Conservation (phyloP, 2,329 filamentous ascomycete genomes). For the Periconia digitata region DNA sequence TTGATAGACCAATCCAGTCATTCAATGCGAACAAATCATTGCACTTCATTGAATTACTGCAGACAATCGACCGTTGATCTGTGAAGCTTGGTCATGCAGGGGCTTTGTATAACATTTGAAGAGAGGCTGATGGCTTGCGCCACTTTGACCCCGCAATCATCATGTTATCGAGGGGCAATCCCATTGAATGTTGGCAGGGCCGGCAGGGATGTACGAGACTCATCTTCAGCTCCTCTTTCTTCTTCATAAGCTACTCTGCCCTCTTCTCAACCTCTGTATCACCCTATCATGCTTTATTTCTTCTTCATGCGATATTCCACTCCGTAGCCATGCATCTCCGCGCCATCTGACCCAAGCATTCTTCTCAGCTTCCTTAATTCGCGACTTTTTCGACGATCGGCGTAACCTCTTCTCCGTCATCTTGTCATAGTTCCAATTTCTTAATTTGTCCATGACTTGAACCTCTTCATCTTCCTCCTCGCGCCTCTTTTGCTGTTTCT, state of each 20-base stretch:
- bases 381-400: too few species aligned
- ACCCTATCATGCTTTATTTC: background rate
- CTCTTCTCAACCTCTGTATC: background rate
- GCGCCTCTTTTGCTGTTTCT: background rate
- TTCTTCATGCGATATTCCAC: background rate
- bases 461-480: background rate
- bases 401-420: too few species aligned
- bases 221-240: too few species aligned
- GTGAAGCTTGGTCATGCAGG: background rate
- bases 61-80: background rate
- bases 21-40: too few species aligned
- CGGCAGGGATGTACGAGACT: too few species aligned
- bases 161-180: background rate
- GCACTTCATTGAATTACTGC: too few species aligned
- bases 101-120: background rate
- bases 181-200: background rate
- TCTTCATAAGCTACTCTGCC: background rate
- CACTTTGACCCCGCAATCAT: background rate
- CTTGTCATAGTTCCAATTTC: background rate
- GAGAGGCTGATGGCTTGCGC: background rate
- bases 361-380: too few species aligned
- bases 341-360: background rate
- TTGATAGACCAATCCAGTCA: too few species aligned
- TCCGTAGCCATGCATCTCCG: background rate
- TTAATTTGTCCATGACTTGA: background rate